These are phyloP conservation scores for Phialemonium atrogriseum DNA, from an alignment of 2,329 filamentous ascomycete species.

Conservation along the genomic window DNA sequence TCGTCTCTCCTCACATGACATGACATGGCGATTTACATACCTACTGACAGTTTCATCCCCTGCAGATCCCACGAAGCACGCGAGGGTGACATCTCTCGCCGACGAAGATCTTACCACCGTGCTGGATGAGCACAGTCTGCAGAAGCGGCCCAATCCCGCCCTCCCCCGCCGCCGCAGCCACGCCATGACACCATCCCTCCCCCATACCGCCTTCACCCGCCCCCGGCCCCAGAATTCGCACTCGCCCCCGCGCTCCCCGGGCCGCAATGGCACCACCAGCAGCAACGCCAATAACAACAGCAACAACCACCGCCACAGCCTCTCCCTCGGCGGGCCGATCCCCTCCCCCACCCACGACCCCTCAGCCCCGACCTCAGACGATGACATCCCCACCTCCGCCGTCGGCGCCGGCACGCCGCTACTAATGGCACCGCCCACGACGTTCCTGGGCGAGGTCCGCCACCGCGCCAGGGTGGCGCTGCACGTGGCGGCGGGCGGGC, in stretches of 20 bases:
- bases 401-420: slow-evolving; percentile 28
- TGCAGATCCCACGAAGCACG: slow-evolving; percentile 24
- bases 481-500: too few species aligned
- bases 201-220: slow-evolving; percentile 25
- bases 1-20: too few species aligned
- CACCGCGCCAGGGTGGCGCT: slow-evolving; percentile 25
- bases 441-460: slow-evolving; percentile 21
- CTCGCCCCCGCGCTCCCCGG: not conserved
- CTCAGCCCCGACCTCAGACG: too few species aligned
- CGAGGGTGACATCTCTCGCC: slow-evolving; percentile 20
- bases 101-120: slow-evolving; percentile 20
- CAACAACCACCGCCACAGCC: slow-evolving; percentile 9
- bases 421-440: slow-evolving; percentile 40
- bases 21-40: slow-evolving; percentile 7
- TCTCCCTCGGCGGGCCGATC: slow-evolving; percentile 5
- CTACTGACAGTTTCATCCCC: slow-evolving; percentile 8
- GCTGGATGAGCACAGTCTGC: slow-evolving; percentile 18
- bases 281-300: slow-evolving; percentile 3
- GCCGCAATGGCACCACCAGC: too few species aligned
- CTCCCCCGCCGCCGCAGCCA: slow-evolving; percentile 18
- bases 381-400: slow-evolving; percentile 1
- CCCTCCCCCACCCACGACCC: slow-evolving; percentile 6
- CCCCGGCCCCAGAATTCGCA: slow-evolving; percentile 5
- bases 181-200: slow-evolving; percentile 27
- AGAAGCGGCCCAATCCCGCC: too few species aligned